These are phyloP conservation scores for Polygonum maritimum DNA, from an alignment of 148 eudicot genomes.

Conservation along the genomic window DNA sequence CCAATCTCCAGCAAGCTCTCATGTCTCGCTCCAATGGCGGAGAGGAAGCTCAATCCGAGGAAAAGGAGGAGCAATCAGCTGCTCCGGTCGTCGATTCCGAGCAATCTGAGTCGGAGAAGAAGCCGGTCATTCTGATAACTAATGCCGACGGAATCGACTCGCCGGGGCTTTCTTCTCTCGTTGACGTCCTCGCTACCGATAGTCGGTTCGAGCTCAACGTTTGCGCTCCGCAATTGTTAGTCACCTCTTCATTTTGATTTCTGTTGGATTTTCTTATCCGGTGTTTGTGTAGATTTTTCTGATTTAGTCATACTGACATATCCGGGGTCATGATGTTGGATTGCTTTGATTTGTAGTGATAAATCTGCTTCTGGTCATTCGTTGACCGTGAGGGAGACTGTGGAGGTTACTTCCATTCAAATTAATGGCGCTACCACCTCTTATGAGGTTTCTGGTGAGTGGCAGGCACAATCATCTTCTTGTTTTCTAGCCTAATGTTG, in stretches of 20 bases:
- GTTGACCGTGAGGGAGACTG: conserved; percentile 60
- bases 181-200: conserved; percentile 48
- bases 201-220: conserved; percentile 57
- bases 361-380: conserved; percentile 86
- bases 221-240: conserved; percentile 90
- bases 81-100: conserved; percentile 4
- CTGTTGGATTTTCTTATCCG: background rate
- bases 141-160: conserved; percentile 83
- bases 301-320: background rate
- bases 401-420: conserved; percentile 58
- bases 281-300: background rate
- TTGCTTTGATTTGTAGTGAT: conserved; percentile 41
- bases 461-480: conserved; percentile 25
- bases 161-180: conserved; percentile 50
- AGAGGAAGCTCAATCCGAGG: conserved; percentile 12
- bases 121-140: conserved; percentile 62
- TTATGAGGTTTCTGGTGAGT: conserved; percentile 77
- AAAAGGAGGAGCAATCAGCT: conserved; percentile 13
- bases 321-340: background rate
- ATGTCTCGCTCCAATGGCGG: conserved; percentile 17
- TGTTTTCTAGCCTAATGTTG: background rate
- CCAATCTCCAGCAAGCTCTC: conserved; percentile 57
- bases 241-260: background rate
- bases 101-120: conserved; percentile 16
- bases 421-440: conserved; percentile 75